Evolutionary conservation across 768 basidiomycete genomes (phyloP).

Genomic region (Trametes meyenii): DNA sequence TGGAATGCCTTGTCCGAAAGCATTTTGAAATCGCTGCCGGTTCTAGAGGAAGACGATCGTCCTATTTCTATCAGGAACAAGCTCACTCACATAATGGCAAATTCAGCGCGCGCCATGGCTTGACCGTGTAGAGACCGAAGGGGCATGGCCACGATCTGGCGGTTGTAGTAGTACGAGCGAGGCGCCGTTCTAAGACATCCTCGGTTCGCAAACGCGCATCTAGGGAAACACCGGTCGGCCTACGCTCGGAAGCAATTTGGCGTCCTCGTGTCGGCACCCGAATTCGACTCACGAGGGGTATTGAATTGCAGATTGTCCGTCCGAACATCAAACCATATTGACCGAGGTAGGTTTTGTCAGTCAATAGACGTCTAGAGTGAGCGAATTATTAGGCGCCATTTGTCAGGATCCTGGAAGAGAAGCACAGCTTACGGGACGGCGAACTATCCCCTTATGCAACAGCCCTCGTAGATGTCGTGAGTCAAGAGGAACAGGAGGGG

Average conservation of each 20-base stretch:
- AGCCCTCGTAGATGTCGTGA: no score
- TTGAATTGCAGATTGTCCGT: not conserved
- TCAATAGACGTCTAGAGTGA: no score
- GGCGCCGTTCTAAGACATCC: conserved; percentile 4
- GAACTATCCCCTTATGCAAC: no score
- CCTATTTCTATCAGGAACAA: conserved; percentile 1
- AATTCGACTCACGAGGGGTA: not conserved
- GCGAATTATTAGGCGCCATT: no score
- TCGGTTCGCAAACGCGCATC: not conserved
- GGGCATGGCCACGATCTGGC: not conserved
- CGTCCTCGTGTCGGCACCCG: conserved; percentile 7
- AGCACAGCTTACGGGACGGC: no score
- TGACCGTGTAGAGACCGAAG: conserved; percentile 7
- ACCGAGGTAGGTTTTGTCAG: not conserved
- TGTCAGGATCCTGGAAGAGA: no score
- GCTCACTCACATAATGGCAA: not conserved
- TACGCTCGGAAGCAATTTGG: not conserved
- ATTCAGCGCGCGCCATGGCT: not conserved
- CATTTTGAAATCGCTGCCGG: no score
- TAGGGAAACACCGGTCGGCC: not conserved
- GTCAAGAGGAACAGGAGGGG: not conserved
- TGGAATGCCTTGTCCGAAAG: not conserved
- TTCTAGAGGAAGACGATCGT: no score
- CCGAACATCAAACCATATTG: not conserved
- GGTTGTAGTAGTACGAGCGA: not conserved